Evolutionary conservation across 1,284 basidiomycete genomes (phyloP).

Genomic region (Laetiporus sulphureus): DNA sequence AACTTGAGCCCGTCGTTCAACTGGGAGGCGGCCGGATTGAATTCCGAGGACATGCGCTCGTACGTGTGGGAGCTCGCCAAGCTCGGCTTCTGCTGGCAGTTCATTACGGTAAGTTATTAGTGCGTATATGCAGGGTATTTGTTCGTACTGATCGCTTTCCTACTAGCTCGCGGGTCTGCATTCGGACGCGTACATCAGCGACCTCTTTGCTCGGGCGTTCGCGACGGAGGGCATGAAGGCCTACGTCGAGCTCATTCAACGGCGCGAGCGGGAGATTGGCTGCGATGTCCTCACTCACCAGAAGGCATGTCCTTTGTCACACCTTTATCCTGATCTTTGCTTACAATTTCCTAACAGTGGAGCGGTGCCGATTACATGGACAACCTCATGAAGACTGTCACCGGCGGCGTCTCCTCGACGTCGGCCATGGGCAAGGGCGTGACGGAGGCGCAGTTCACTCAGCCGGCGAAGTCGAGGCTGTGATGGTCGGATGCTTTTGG

Average conservation of each 20-base stretch:
- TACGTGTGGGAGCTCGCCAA: constrained; percentile 94
- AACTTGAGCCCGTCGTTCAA: constrained; percentile 93
- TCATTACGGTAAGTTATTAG: constrained; percentile 77
- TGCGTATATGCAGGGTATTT: neutral
- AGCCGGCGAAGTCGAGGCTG: constrained; percentile 38
- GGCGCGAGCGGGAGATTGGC: constrained; percentile 83
- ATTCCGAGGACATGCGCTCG: constrained; percentile 78
- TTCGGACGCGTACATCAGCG: constrained; percentile 96
- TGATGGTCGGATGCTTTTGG: constrained; percentile 22
- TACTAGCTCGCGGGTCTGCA: constrained; percentile 88
- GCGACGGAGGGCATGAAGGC: constrained; percentile 91
- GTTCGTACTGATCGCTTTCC: constrained; percentile 2
- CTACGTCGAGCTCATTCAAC: constrained; percentile 81
- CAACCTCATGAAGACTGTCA: constrained; percentile 88
- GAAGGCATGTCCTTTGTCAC: constrained; percentile 40
- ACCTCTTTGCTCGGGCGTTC: constrained; percentile 85
- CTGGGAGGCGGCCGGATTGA: constrained; percentile 88
- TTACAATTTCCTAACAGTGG: constrained; percentile 52
- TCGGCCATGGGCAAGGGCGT: constrained; percentile 94
- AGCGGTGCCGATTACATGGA: constrained; percentile 93
- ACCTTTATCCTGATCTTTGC: neutral
- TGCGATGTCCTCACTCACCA: constrained; percentile 92
- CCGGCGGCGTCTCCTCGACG: constrained; percentile 92
- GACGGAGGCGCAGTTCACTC: constrained; percentile 82
- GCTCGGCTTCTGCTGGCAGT: constrained; percentile 95